A percentile compares a stretch with the other conserved stretches of the same genome.
Conservation (phyloP, 139 green algal species). For the Prasinococcaceae sp. region DNA sequence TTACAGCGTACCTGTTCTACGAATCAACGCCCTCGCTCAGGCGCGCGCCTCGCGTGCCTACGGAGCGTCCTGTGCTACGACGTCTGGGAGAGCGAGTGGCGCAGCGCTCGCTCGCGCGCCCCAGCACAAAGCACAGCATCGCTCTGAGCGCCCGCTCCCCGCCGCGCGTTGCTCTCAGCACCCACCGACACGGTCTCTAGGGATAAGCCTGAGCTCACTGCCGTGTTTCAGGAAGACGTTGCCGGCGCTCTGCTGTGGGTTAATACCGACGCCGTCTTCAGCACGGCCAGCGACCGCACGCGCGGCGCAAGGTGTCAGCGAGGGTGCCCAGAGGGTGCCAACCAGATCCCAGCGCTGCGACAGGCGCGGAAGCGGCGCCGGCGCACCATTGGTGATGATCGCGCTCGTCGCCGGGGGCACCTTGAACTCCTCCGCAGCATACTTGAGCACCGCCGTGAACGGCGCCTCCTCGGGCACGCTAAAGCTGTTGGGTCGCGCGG, state of each 20-base stretch:
- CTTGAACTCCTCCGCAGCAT: conserved; percentile 85
- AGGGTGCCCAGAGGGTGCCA: background rate
- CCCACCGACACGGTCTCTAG: conserved; percentile 74
- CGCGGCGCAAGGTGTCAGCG: background rate
- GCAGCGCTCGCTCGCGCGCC: no score
- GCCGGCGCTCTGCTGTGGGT: conserved; percentile 75
- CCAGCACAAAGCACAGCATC: no score
- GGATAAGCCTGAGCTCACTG: conserved; percentile 80
- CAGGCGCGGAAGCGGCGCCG: background rate
- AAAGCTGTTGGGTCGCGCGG: conserved; percentile 41
- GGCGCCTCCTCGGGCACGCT: conserved; percentile 87
- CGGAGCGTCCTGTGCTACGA: no score
- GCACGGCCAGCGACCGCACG: background rate
- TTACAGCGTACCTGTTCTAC: no score
- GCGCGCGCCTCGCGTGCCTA: no score
- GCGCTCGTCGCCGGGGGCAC: conserved; percentile 47
- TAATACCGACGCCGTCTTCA: conserved; percentile 90
- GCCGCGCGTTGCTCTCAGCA: no score
- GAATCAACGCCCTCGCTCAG: no score
- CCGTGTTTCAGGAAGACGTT: conserved; percentile 97
- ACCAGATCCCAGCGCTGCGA: background rate
- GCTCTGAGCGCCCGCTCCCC: no score
- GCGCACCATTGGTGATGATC: conserved; percentile 88
- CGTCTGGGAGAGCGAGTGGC: no score
- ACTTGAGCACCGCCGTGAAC: conserved; percentile 94